These are phyloP conservation scores for Nakazawaea pomicola DNA, from an alignment of 805 yeast genomes.

Conservation along the genomic window DNA sequence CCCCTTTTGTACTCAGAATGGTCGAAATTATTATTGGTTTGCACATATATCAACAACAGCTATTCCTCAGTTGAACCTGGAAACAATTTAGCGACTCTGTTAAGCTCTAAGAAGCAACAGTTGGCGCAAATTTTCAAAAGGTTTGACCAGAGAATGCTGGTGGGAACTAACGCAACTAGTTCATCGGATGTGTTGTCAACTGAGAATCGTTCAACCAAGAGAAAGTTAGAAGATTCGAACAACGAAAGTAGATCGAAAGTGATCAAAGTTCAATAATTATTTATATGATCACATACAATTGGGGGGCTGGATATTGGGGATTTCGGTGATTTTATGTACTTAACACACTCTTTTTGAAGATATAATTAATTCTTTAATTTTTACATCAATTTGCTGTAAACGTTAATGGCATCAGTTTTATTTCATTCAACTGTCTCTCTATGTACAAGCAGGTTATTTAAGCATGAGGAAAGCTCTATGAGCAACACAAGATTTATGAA, in stretches of 20 bases:
- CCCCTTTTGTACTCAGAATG: constrained; percentile 6
- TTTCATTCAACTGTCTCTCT: too few species aligned
- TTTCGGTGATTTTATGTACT: too few species aligned
- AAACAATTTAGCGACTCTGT: constrained; percentile 5
- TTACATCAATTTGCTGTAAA: too few species aligned
- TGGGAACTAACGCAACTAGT: constrained; percentile 6
- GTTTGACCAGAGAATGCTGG: constrained; percentile 3
- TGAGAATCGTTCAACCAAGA: not conserved
- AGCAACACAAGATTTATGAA: constrained; percentile 83
- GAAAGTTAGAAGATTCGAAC: not conserved
- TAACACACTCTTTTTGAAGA: too few species aligned
- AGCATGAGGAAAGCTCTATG: constrained; percentile 75
- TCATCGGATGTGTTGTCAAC: not conserved
- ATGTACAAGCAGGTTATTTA: constrained; percentile 8
- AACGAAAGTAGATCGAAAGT: not conserved
- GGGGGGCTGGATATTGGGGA: too few species aligned
- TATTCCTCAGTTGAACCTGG: not conserved
- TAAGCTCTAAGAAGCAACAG: not conserved
- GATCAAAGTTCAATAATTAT: too few species aligned
- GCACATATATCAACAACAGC: constrained; percentile 9
- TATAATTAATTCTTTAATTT: too few species aligned
- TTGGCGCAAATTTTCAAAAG: constrained; percentile 12
- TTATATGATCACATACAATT: too few species aligned
- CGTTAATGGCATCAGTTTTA: too few species aligned
- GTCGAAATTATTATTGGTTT: constrained; percentile 9